phyloP scores from a whole-genome alignment of 2,329 filamentous ascomycete species.

The Colletotrichum viniferum region DNA sequence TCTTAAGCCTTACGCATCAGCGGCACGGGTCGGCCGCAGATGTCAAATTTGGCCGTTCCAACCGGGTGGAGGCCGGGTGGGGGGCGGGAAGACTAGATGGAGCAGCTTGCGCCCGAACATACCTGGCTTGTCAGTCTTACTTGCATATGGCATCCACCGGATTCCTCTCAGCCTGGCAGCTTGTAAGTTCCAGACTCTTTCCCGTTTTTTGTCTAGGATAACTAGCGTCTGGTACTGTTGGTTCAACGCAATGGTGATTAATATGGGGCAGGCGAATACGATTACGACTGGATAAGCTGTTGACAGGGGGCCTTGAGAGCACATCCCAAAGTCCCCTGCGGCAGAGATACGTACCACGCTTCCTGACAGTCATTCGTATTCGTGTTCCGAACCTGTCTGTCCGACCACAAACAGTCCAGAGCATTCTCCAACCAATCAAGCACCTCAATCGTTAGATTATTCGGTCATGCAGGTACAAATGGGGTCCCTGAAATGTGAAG shows the following conservation, averaged over 20 bases:
- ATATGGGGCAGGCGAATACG: background rate
- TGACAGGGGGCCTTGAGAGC: background rate
- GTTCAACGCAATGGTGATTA: background rate
- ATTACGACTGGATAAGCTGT: background rate
- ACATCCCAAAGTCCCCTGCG: background rate
- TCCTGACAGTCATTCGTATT: background rate
- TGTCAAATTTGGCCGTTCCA: background rate
- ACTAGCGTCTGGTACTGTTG: background rate
- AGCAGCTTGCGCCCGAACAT: background rate
- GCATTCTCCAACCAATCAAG: background rate
- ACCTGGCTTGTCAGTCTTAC: background rate
- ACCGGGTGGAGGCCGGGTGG: background rate
- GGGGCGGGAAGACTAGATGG: background rate
- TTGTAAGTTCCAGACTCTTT: background rate
- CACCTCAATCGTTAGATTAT: background rate
- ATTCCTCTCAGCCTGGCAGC: background rate
- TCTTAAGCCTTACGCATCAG: background rate
- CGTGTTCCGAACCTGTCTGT: background rate
- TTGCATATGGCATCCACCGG: background rate
- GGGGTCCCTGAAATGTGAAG: background rate
- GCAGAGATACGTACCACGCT: background rate
- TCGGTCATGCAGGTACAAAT: background rate
- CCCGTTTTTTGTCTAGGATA: background rate
- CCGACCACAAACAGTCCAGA: background rate
- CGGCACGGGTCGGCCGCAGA: background rate